A percentile compares a stretch with the other conserved stretches of the same genome.
phyloP scores from a whole-genome alignment of 2,329 filamentous ascomycete genomes.

The Zopfia rhizophila region DNA sequence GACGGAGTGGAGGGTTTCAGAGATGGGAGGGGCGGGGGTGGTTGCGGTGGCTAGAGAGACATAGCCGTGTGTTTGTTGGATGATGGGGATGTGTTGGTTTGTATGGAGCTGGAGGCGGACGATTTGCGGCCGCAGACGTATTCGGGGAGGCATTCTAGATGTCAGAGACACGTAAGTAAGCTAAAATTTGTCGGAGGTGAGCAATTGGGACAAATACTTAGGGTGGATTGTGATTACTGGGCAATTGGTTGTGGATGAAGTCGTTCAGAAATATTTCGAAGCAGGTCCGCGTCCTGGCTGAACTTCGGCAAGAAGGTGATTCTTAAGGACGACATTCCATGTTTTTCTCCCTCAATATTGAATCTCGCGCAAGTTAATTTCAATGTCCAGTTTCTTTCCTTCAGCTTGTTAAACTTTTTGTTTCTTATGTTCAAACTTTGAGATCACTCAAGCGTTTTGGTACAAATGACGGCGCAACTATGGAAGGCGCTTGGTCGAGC shows the following conservation, averaged over 20 bases:
- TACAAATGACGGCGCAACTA: conserved; percentile 41
- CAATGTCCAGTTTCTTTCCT: background rate
- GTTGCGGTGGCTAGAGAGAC: conserved; percentile 62
- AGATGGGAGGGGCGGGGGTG: conserved; percentile 63
- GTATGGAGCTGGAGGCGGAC: conserved; percentile 37
- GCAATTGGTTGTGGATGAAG: conserved; percentile 35
- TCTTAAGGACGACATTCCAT: background rate
- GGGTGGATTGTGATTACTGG: conserved; percentile 35
- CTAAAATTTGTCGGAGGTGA: background rate
- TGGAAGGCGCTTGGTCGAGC: conserved; percentile 29
- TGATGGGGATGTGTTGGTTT: conserved; percentile 37
- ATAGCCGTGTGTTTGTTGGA: conserved; percentile 60
- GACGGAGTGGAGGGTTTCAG: conserved; percentile 58
- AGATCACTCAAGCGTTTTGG: background rate
- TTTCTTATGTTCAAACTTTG: background rate
- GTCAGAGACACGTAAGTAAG: conserved; percentile 2
- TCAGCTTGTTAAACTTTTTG: too few relatives aligned
- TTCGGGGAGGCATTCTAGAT: conserved; percentile 50
- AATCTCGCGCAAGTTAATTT: conserved; percentile 11
- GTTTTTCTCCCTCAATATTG: background rate
- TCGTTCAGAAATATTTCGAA: conserved; percentile 41
- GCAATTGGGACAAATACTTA: conserved; percentile 24
- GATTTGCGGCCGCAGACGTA: conserved; percentile 46
- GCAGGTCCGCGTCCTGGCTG: conserved; percentile 19
- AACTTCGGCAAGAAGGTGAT: conserved; percentile 5